Base-by-base conservation (phyloP, 768 basidiomycete species). In the Exsudoporus frostii region DNA sequence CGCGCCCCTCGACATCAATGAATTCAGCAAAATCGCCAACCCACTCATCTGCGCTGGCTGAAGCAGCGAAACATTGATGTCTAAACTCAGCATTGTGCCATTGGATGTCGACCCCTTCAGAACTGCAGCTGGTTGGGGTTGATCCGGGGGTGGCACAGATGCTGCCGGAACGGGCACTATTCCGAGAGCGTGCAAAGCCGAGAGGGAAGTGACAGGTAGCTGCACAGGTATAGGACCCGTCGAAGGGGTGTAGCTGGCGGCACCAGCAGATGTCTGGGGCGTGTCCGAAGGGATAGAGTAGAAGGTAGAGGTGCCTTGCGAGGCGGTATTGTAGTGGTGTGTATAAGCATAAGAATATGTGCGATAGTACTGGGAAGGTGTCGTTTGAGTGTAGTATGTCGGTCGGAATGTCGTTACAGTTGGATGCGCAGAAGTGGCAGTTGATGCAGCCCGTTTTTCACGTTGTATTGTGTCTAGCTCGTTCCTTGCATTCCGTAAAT, bases 11-110 rank as follows among this genome's bases (percentile, higher is more conserved):
- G 81, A 77, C 76, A 88, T 84, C 57, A 90, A 67, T 3, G 85
- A 82, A 67, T 88, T 90, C 55, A 91, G 68, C 11, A 91, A 73
- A 56, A 85, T 72, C 19, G 86, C 86, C 58, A 90, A 61, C 14
- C 88, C 87, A 63, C 78, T 87, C 83, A 88, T 85, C 62, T 92
- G 90, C n/a, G 80, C 74, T 17, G 82, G 76, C 66, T 89, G 85
- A 50, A 92, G 73, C 19, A 85, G 69, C 15, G 84, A 83, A 27
- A 90, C 82, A 55, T 91, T 90, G 64, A 92, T 87, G 57, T 92
- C 90, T 49, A 92, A 71, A 64, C 79, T 86, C 53, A 90, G 68
- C 76, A 86, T 83, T 19, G 80, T 78, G 13, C 88, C 88, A 61
- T 88, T 84, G 7, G 82, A 79, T 3, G 83, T 82, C 1, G 86